These are phyloP conservation scores for Pythium utonaiense DNA, from an alignment of 352 stramenopile genomes.

Conservation along the genomic window DNA sequence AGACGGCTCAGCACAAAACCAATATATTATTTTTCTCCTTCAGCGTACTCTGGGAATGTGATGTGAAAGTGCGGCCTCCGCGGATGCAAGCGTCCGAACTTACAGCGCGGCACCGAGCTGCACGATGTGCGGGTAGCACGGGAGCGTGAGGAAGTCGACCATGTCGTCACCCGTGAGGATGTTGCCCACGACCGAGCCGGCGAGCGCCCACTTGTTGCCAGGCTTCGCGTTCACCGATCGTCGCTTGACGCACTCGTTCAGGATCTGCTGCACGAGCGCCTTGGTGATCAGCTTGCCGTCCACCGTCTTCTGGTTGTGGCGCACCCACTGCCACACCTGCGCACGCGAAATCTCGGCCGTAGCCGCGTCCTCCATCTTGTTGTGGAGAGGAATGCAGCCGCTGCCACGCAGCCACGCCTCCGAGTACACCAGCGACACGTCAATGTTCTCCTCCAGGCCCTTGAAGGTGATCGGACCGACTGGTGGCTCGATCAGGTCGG, in stretches of 20 bases:
- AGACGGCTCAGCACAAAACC: background rate
- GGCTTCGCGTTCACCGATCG: constrained; percentile 39
- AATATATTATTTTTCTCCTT: constrained; percentile 22
- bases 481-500: constrained; percentile 60
- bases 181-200: constrained; percentile 61
- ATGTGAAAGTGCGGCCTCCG: too few species aligned
- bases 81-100: constrained; percentile 27
- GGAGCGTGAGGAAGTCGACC: constrained; percentile 79
- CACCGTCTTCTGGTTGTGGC: constrained; percentile 60
- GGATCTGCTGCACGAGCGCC: constrained; percentile 51
- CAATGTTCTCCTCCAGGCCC: constrained; percentile 88
- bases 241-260: constrained; percentile 60
- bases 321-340: constrained; percentile 94
- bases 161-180: constrained; percentile 73
- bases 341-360: constrained; percentile 93
- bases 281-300: constrained; percentile 72
- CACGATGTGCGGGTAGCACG: constrained; percentile 82
- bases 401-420: constrained; percentile 93
- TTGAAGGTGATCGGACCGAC: constrained; percentile 76
- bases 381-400: constrained; percentile 92
- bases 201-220: constrained; percentile 64
- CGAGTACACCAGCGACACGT: constrained; percentile 92
- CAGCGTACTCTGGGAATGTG: too few species aligned
- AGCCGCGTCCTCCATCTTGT: constrained; percentile 95
- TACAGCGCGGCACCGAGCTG: constrained; percentile 65